Percentiles rank a stretch among this genome's conserved stretches.
Evolutionary conservation across 768 basidiomycete genomes (phyloP).

Genomic region (Neoboletus subvelutipes): DNA sequence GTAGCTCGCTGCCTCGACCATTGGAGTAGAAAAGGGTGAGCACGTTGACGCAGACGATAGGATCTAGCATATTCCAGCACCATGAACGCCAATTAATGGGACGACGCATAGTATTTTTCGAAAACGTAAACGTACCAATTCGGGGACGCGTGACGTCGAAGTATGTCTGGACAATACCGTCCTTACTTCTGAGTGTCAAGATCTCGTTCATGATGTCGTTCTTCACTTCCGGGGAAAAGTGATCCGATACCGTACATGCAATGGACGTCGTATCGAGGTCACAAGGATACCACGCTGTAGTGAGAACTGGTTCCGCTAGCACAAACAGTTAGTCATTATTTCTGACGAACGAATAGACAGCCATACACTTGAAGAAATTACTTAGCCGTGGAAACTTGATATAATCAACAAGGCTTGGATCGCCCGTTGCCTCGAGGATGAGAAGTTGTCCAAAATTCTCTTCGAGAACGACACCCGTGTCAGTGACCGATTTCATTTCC

Average conservation of each 20-base stretch:
- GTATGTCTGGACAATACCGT: slow-evolving; percentile 22
- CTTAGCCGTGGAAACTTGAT: slow-evolving; percentile 17
- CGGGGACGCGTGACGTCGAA: slow-evolving; percentile 23
- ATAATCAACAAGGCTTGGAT: slow-evolving; percentile 21
- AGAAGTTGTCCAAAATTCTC: slow-evolving; percentile 24
- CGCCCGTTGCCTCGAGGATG: slow-evolving; percentile 18
- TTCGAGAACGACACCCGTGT: slow-evolving; percentile 14
- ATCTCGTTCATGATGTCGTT: slow-evolving; percentile 25
- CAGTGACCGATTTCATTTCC: slow-evolving; percentile 18
- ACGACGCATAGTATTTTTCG: not conserved
- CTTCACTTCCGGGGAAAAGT: slow-evolving; percentile 13
- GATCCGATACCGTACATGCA: slow-evolving; percentile 18
- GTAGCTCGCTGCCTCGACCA: slow-evolving; percentile 16
- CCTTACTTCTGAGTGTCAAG: slow-evolving; percentile 7
- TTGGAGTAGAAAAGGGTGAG: slow-evolving; percentile 24
- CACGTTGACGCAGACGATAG: slow-evolving; percentile 17
- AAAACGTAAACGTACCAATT: slow-evolving; percentile 18
- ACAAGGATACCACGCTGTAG: slow-evolving; percentile 14
- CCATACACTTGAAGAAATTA: slow-evolving; percentile 22
- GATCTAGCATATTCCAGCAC: slow-evolving; percentile 1
- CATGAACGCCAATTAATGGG: not conserved
- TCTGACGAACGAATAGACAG: not conserved
- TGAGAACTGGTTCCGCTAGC: slow-evolving; percentile 12
- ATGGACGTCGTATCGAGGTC: slow-evolving; percentile 24
- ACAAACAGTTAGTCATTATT: not conserved